Conservation (phyloP, 2,329 filamentous ascomycete species). For the Aspergillus amoenus region DNA sequence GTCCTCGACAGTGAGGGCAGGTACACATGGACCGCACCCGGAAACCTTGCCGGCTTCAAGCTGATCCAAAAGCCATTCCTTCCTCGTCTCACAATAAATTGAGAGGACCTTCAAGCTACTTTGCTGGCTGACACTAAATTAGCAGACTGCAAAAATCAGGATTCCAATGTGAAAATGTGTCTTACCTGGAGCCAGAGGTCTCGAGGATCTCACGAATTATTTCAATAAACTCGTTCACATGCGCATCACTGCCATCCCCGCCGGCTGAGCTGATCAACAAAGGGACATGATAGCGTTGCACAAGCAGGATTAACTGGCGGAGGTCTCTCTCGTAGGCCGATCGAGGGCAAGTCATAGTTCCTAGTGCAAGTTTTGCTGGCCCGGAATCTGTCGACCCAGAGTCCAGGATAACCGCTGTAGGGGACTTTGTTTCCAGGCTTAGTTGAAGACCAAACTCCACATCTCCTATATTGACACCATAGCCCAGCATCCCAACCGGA, state of each 20-base stretch:
- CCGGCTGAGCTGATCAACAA: not conserved
- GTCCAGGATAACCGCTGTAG: not conserved
- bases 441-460: not conserved
- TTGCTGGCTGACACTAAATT: not conserved
- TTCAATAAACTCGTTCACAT: not conserved
- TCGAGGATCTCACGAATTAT: not conserved
- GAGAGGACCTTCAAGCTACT: not conserved
- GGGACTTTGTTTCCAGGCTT: not conserved
- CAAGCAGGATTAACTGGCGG: not conserved
- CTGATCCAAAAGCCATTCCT: not conserved
- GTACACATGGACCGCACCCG: not conserved
- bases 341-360: not conserved
- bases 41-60: not conserved
- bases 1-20: not conserved
- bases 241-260: not conserved
- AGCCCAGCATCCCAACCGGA: not conserved
- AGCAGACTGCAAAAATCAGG: no score
- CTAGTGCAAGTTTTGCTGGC: not conserved
- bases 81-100: not conserved
- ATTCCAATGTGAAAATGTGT: no score
- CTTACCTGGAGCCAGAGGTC: not conserved
- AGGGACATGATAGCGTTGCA: not conserved
- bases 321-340: not conserved
- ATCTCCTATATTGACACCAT: not conserved
- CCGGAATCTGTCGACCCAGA: not conserved